phyloP scores from a whole-genome alignment of 2,329 filamentous ascomycete species.

The Ophiostoma pallidulum region DNA sequence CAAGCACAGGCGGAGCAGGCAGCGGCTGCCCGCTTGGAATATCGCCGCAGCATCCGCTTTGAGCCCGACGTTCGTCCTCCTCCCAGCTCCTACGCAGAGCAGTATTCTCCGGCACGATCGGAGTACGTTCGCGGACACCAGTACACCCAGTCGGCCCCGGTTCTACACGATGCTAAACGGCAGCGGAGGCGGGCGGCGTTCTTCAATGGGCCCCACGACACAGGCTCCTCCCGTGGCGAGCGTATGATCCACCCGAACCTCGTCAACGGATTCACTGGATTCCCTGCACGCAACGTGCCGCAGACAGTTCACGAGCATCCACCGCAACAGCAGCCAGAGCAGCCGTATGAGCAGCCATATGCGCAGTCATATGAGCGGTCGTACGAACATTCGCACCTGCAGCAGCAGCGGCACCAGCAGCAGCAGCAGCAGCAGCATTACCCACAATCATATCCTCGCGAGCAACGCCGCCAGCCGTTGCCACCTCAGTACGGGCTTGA shows the following conservation, averaged over 20 bases:
- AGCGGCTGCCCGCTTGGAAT: constrained; percentile 15
- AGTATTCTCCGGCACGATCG: no score
- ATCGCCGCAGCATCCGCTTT: constrained; percentile 42
- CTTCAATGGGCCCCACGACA: constrained; percentile 48
- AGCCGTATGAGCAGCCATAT: not conserved
- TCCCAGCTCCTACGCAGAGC: not conserved
- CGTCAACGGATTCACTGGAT: constrained; percentile 16
- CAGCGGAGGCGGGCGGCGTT: constrained; percentile 60
- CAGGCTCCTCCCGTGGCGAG: constrained; percentile 3
- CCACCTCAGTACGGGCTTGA: no score
- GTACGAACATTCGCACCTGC: no score
- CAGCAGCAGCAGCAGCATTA: not conserved
- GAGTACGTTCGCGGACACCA: constrained; percentile 33
- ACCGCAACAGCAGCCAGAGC: not conserved
- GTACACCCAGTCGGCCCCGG: constrained; percentile 51
- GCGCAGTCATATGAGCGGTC: no score
- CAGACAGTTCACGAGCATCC: constrained; percentile 15
- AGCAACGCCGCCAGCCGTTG: no score
- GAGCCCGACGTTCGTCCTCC: constrained; percentile 35
- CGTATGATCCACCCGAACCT: constrained; percentile 47
- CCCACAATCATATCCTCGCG: not conserved
- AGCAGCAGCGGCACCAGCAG: no score
- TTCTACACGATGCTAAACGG: constrained; percentile 38
- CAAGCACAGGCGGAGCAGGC: constrained; percentile 41
- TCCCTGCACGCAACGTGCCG: constrained; percentile 15